Evolutionary conservation across 1,139 yeast genomes (phyloP), one percentile per base, ranked within the genome.

Genomic region (Chernovozyma aurita): DNA sequence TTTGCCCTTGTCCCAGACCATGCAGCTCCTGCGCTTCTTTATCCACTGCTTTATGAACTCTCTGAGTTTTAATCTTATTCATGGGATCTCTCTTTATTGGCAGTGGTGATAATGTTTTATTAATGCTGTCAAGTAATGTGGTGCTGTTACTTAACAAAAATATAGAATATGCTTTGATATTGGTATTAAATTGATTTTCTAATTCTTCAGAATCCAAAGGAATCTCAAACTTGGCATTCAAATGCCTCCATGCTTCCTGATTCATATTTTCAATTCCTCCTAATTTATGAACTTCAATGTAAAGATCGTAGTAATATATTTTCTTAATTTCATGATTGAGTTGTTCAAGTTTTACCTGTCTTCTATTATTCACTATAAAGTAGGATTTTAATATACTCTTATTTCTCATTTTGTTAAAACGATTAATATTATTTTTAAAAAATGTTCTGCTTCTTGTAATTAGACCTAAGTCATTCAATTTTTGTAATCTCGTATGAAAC

Each of bases 401-500:
- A 29, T 63, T 52, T 36, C 64, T 57, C 76, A 77, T 75, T 46
- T 64, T 65, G 46, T 72, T 55, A 48, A 65, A 83, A 41, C 85
- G 72, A 42, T 75, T 73, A 42, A 82, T 56, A 45, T 79, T 84
- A 40, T 73, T 77, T 32, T 63, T 63, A 56, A 83, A 83, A 48
- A 78, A 78, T 41, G 71, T 63, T 36, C 90, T 61, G 26, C 83
- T 76, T 43, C 94, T 63, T 35, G 80, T 78, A 8, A 73, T 57
- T 14, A 84, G 55, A 17, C 83, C 81, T 49, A 84, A 61, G 52
- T 82, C 86, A 48, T 77, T 73, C 38, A 84, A 50, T 35, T 68
- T 72, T 51, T 84, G 92, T 18, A 79, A 55, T 38, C 92, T 59
- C 4, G 87, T 82, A 44, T 77, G 80, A 49, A 84, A 83, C 37